Conservation (phyloP, 768 basidiomycete species). For the Austroboletus festivus region DNA sequence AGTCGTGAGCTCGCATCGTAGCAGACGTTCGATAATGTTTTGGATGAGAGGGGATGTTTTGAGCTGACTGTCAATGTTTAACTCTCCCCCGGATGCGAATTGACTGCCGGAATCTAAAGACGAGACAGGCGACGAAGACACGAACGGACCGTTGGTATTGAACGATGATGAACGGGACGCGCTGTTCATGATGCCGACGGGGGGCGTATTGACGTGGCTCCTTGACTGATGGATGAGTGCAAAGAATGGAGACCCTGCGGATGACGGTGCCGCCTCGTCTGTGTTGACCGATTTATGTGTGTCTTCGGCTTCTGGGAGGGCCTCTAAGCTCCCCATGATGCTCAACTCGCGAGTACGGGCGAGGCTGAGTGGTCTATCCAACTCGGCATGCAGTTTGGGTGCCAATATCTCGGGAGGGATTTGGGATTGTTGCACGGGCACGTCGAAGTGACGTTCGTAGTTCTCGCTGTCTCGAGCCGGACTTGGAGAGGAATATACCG, state of each 20-base stretch:
- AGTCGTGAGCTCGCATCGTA: conserved; percentile 64
- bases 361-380: conserved; percentile 43
- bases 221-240: conserved; percentile 37
- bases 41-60: conserved; percentile 72
- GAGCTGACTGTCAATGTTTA: conserved; percentile 68
- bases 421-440: conserved; percentile 38
- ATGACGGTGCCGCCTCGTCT: conserved; percentile 25
- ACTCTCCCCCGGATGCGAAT: conserved; percentile 47
- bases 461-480: conserved; percentile 41
- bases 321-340: conserved; percentile 48
- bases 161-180: conserved; percentile 41
- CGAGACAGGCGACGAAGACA: conserved; percentile 74
- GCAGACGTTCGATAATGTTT: conserved; percentile 72
- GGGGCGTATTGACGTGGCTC: conserved; percentile 45
- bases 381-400: conserved; percentile 44
- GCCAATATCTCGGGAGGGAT: conserved; percentile 50
- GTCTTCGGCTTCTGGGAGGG: conserved; percentile 55
- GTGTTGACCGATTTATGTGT: conserved; percentile 36
- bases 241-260: conserved; percentile 37
- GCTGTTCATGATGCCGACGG: conserved; percentile 35
- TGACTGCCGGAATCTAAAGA: conserved; percentile 75
- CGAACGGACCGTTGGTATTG: conserved; percentile 43
- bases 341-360: conserved; percentile 46
- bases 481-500: conserved; percentile 68
- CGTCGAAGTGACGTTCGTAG: conserved; percentile 20